phyloP scores from a whole-genome alignment of 768 basidiomycete genomes.

The Xerocomellus chrysenteron region DNA sequence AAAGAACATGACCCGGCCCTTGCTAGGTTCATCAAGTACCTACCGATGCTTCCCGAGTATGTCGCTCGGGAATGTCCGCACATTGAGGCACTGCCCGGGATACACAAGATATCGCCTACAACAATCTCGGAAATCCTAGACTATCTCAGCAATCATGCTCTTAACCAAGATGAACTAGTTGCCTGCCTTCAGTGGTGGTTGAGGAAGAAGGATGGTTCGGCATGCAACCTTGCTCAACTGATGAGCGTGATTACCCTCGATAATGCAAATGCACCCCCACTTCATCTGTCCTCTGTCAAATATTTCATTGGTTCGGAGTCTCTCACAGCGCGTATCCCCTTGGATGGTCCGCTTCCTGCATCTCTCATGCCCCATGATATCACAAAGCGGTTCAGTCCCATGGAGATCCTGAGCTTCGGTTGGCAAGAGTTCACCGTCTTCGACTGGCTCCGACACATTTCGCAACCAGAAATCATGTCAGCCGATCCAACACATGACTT shows the following conservation, averaged over 20 bases:
- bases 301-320: conserved; percentile 56
- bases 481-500: conserved; percentile 55
- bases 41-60: conserved; percentile 70
- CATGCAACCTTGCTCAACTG: not conserved
- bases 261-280: conserved; percentile 47
- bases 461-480: conserved; percentile 42
- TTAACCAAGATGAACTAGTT: conserved; percentile 1
- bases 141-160: not conserved
- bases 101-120: not conserved
- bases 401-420: conserved; percentile 57
- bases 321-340: conserved; percentile 54
- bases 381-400: conserved; percentile 54
- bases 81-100: conserved; percentile 28
- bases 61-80: conserved; percentile 49
- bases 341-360: conserved; percentile 74
- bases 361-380: conserved; percentile 61
- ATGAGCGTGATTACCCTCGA: conserved; percentile 40
- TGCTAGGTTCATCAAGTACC: conserved; percentile 65
- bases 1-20: conserved; percentile 69
- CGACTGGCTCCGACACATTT: conserved; percentile 71
- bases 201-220: not conserved
- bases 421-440: conserved; percentile 73
- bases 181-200: conserved; percentile 6
- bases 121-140: not conserved
- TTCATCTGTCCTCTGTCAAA: conserved; percentile 62